phyloP scores from a whole-genome alignment of 2,329 filamentous ascomycete genomes.

The Calycina marina region DNA sequence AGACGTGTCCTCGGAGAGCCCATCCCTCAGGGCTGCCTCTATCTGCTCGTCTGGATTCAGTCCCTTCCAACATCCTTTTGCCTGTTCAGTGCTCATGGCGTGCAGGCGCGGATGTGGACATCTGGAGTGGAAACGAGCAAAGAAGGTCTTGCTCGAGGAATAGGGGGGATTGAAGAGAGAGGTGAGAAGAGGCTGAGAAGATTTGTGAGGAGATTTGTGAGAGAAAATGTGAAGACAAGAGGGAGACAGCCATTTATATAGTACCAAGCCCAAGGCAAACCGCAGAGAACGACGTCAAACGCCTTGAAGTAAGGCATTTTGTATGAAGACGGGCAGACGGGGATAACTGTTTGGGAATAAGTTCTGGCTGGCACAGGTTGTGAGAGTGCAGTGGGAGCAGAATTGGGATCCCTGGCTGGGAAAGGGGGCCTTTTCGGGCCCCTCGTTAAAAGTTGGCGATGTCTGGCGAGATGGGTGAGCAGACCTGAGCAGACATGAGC shows the following conservation, averaged over 20 bases:
- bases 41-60: constrained; percentile 7
- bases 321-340: constrained; percentile 5
- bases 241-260: constrained; percentile 5
- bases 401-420: constrained; percentile 7
- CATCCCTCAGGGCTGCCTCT: constrained; percentile 6
- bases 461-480: constrained; percentile 10
- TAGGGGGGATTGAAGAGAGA: constrained; percentile 3
- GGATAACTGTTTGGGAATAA: constrained; percentile 7
- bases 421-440: constrained; percentile 8
- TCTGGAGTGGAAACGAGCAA: constrained; percentile 5
- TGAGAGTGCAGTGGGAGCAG: constrained; percentile 7
- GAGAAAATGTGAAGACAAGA: constrained; percentile 4
- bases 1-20: constrained; percentile 7
- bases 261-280: constrained; percentile 4
- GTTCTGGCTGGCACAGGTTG: too few species aligned
- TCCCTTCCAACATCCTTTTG: constrained; percentile 3
- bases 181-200: constrained; percentile 2
- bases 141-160: constrained; percentile 7
- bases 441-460: constrained; percentile 12
- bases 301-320: constrained; percentile 4
- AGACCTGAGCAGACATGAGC: constrained; percentile 10
- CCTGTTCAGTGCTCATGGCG: constrained; percentile 4
- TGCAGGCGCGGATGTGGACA: constrained; percentile 2
- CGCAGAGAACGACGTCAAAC: constrained; percentile 5
- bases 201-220: constrained; percentile 3